phyloP scores from a whole-genome alignment of 1,284 basidiomycete genomes.

The Malassezia psittaci region DNA sequence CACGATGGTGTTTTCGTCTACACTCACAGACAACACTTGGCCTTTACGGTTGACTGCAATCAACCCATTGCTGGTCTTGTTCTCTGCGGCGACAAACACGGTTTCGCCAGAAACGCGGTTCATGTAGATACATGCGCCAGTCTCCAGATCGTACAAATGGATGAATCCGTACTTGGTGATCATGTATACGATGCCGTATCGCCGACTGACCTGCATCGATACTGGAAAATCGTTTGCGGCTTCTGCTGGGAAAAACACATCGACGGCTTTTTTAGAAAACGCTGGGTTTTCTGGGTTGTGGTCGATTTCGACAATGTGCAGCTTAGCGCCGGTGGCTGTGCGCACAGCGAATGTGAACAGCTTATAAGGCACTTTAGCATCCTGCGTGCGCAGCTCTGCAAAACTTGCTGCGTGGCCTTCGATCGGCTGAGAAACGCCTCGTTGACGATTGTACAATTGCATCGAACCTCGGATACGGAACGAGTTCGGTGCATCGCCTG shows the following conservation, averaged over 20 bases:
- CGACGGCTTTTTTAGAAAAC: constrained; percentile 94
- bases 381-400: constrained; percentile 63
- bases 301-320: constrained; percentile 97
- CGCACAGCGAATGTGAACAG: constrained; percentile 92
- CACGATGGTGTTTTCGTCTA: constrained; percentile 91
- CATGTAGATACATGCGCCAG: constrained; percentile 99
- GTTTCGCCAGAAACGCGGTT: constrained; percentile 99
- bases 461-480: constrained; percentile 57
- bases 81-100: constrained; percentile 95
- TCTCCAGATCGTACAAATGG: constrained; percentile 95
- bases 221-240: constrained; percentile 99
- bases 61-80: constrained; percentile 86
- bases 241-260: constrained; percentile 98
- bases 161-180: constrained; percentile 99
- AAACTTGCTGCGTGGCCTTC: constrained; percentile 98
- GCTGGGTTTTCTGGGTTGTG: constrained; percentile 88
- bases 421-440: constrained; percentile 95
- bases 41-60: constrained; percentile 99
- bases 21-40: constrained; percentile 90
- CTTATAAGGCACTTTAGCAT: constrained; percentile 53
- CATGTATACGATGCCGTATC: constrained; percentile 93
- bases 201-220: constrained; percentile 95
- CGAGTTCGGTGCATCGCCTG: constrained; percentile 59
- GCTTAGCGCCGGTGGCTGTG: constrained; percentile 92
- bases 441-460: constrained; percentile 82